phyloP scores from a whole-genome alignment of 768 basidiomycete genomes.

The Russula compacta region DNA sequence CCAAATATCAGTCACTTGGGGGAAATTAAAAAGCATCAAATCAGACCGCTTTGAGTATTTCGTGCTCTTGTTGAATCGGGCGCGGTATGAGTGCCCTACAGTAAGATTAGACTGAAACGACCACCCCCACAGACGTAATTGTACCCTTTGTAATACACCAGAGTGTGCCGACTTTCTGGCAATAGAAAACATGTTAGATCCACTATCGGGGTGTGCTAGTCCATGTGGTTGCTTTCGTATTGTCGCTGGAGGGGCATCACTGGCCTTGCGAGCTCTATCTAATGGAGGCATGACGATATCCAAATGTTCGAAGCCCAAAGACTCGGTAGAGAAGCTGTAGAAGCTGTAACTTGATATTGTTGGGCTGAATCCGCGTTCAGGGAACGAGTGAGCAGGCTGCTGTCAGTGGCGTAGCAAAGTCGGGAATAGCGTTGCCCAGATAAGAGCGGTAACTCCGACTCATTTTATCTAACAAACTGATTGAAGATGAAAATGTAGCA shows the following conservation, averaged over 20 bases:
- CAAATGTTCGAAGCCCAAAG: not conserved
- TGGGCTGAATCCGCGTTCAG: not conserved
- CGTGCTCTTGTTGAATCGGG: not conserved
- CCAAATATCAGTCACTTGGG: not conserved
- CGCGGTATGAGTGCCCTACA: not conserved
- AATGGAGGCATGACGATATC: not conserved
- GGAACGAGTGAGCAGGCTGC: not conserved
- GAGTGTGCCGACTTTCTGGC: not conserved
- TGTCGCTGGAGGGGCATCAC: not conserved
- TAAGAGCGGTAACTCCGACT: not conserved
- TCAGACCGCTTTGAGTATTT: not conserved
- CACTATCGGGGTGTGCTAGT: not conserved
- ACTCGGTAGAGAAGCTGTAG: not conserved
- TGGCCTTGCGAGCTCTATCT: conserved; percentile 8
- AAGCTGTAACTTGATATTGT: not conserved
- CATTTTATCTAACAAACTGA: not conserved
- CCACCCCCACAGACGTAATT: not conserved
- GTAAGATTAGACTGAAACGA: not conserved
- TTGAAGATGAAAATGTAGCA: not conserved
- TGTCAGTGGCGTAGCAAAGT: not conserved
- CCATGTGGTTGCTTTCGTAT: conserved; percentile 2
- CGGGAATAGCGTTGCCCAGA: not conserved
- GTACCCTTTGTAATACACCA: not conserved
- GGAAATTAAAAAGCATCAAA: not conserved
- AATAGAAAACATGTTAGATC: not conserved